Evolutionary conservation across 2,329 filamentous ascomycete genomes (phyloP), one percentile per base, ranked within the genome.

Genomic region (Nemania sp.): DNA sequence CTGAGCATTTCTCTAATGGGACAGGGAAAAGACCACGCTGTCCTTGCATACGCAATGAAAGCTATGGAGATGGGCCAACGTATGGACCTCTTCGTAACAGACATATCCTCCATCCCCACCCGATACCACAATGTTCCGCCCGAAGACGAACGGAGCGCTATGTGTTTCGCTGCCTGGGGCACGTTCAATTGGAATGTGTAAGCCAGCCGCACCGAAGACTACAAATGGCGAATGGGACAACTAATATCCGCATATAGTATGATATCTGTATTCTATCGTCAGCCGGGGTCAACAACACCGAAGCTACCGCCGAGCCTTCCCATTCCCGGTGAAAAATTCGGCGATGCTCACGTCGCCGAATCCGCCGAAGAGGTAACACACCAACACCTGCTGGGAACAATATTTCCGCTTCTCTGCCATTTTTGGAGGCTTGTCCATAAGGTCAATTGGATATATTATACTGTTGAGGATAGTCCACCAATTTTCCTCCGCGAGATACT

Each of bases 121-220:
- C 44, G 23, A 17, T 22, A 17, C 31, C n/a, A 8, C 19, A 23
- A 22, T 2, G 30, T 34, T 19, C 33, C 19, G 14, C n/a, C 17
- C 2, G 9, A 48, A n/a, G 33, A 60, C n/a, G 42, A 49, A 2
- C 17, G 48, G 19, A 47, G 37, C 12, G 51, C 55, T 4, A 37
- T 31, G 12, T 30, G 42, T 30, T 61, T 65, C n/a, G 68, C 67
- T 2, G 66, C 69, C 0, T 71, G 69, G 69, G 68, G 69, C 1
- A 54, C 62, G 3, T 75, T 75, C 42, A 74, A 73, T 49, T 75
- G 70, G 70, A 69, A 67, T 49, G 63, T 70, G 73, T 73, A 54
- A 64, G 71, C 56, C 23, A 2, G 22, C 26, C n/a, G n/a, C n/a
- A n/a, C n/a, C n/a, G n/a, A n/a, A n/a, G n/a, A n/a, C n/a, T n/a